Percentiles rank a stretch among this genome's conserved stretches.
Evolutionary conservation across 345 rosid species (phyloP).

Genomic region (Diplotaxis tenuifolia): DNA sequence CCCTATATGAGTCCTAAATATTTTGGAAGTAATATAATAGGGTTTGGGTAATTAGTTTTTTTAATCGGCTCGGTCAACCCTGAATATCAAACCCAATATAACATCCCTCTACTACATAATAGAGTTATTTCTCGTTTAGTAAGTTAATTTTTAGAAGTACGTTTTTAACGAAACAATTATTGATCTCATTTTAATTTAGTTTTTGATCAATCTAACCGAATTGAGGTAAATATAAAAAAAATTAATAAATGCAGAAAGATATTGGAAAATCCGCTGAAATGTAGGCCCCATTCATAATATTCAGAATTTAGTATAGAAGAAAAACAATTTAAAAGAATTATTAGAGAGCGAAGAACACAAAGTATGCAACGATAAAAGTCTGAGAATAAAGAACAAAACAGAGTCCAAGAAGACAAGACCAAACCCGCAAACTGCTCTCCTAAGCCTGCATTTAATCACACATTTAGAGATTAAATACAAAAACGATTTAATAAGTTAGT

Average conservation of each 20-base stretch:
- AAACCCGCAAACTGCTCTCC: constrained; percentile 21
- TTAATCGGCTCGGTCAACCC: too few relatives aligned
- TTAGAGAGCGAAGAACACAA: constrained; percentile 20
- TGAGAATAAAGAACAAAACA: constrained; percentile 18
- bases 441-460: constrained; percentile 34
- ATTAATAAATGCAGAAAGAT: neutral
- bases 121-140: too few relatives aligned
- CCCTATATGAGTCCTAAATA: too few relatives aligned
- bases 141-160: too few relatives aligned
- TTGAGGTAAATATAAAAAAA: neutral
- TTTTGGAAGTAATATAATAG: too few relatives aligned
- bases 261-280: constrained; percentile 16
- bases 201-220: too few relatives aligned
- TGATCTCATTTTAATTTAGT: neutral
- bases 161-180: neutral
- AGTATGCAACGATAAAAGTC: constrained; percentile 23
- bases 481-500: neutral
- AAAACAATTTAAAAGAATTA: constrained; percentile 16
- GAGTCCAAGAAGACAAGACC: constrained; percentile 14
- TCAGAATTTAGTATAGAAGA: constrained; percentile 1
- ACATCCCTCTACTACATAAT: too few relatives aligned
- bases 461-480: neutral
- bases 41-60: too few relatives aligned
- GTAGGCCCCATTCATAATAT: neutral
- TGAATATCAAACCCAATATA: too few relatives aligned